Percentiles rank a stretch among this genome's conserved stretches.
These are phyloP conservation scores for Xylaria bambusicola DNA, from an alignment of 495 filamentous ascomycete species.

Conservation along the genomic window DNA sequence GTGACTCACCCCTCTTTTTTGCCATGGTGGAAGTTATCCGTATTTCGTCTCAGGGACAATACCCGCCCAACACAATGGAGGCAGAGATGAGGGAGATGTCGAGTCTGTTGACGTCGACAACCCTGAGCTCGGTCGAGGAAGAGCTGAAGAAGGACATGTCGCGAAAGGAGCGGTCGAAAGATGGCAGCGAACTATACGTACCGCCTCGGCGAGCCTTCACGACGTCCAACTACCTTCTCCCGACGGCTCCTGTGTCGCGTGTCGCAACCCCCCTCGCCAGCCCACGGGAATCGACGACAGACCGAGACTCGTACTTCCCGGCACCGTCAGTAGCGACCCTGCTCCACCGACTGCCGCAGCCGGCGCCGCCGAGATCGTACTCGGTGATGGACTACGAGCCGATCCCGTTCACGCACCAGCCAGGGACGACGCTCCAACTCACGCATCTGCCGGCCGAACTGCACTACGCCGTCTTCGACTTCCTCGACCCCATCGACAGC, in stretches of 20 bases:
- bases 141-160: not conserved
- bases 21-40: constrained; percentile 19
- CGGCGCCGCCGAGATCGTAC: constrained; percentile 35
- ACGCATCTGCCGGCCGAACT: constrained; percentile 58
- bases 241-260: constrained; percentile 16
- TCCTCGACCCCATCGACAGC: constrained; percentile 58
- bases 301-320: constrained; percentile 15
- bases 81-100: constrained; percentile 10
- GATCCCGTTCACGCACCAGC: constrained; percentile 41
- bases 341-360: not conserved
- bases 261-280: constrained; percentile 1
- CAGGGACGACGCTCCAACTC: constrained; percentile 38
- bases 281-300: constrained; percentile 4
- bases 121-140: constrained; percentile 1
- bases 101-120: constrained; percentile 4
- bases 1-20: not conserved
- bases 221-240: constrained; percentile 15
- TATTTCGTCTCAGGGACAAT: constrained; percentile 6
- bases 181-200: constrained; percentile 2
- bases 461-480: constrained; percentile 55
- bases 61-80: constrained; percentile 10
- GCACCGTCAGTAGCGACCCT: not conserved
- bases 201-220: constrained; percentile 21
- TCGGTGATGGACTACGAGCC: constrained; percentile 53
- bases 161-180: not conserved